Base-by-base conservation (phyloP, 441 rosid genomes). In the Pelargonium cotyledonis region DNA sequence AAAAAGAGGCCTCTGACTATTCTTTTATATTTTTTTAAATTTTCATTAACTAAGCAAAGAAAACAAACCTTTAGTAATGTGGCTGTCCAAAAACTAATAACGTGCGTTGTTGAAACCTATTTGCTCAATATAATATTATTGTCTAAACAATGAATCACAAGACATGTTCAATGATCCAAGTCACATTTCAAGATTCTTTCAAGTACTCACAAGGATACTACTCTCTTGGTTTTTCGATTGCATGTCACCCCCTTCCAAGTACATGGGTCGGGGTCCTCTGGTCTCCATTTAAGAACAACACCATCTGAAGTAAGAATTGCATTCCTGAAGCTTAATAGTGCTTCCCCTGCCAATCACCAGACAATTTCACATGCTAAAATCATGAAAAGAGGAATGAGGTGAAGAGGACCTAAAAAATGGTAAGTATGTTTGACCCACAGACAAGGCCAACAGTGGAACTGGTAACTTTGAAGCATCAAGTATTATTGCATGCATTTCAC, bases 241-340 rank as follows among this genome's bases (percentile, higher is more conserved):
- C 99, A 95, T 43, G 79, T 78, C 69, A 95, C 96, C 63, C 98
- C 98, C 71, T 83, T 85, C 99, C 99, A 95, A 47, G 78, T 80
- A 84, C 99, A 95, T 60, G 99, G 99, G 65, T 95, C 95, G 11
- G 95, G 85, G 86, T 92, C 99, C 85, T 95, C 99, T 0, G 98
- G 98, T 76, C 97, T 89, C 98, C 98, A 95, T 18, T 80, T 80
- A 79, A 77, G 82, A 71, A 92, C 86, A 57, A 86, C 65, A 69
- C 89, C 85, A 81, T 95, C 92, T 49, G 97, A 90, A 65, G 80
- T 79, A 74, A 58, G 63, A 58, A 58, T 58, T 8, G 86, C 86
- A 67, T 75, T 77, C 82, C 81, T 86, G 82, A 95, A 95, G 85
- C 80, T 90, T 69, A 89, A 67, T 77, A 95, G 98, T 3, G 79